These are phyloP conservation scores for Posidonia australis DNA, from an alignment of 106 monocot genomes.

Conservation along the genomic window DNA sequence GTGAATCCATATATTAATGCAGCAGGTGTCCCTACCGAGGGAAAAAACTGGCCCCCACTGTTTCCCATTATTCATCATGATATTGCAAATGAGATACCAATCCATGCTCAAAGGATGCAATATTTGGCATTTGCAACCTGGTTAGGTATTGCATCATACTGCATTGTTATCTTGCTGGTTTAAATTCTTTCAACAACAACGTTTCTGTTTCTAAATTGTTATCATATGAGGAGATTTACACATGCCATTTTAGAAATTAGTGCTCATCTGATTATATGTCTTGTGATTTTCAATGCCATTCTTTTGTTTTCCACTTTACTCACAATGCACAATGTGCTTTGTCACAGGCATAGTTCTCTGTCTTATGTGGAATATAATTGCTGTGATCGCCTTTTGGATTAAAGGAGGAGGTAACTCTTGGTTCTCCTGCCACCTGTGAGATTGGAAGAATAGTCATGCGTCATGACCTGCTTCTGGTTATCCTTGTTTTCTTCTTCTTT, in stretches of 20 bases:
- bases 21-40: conserved; percentile 83
- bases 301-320: not conserved
- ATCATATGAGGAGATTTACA: not conserved
- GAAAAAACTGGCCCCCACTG: conserved; percentile 91
- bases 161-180: not conserved
- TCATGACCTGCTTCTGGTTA: too few species aligned
- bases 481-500: not conserved
- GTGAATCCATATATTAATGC: conserved; percentile 9
- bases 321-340: not conserved
- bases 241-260: not conserved
- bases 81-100: conserved; percentile 84
- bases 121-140: conserved; percentile 96
- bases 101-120: conserved; percentile 78
- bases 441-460: not conserved
- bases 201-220: too few species aligned
- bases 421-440: not conserved
- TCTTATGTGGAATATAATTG: conserved; percentile 67
- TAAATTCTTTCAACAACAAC: too few species aligned
- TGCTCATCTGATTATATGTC: not conserved
- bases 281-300: not conserved
- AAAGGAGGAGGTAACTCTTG: conserved; percentile 40
- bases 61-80: conserved; percentile 99
- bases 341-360: conserved; percentile 67
- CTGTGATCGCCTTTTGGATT: conserved; percentile 63
- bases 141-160: conserved; percentile 40